A percentile compares a stretch with the other conserved stretches of the same genome.
These are phyloP conservation scores for Bocquillonia castaneifolia DNA, from an alignment of 441 rosid species.

Conservation along the genomic window DNA sequence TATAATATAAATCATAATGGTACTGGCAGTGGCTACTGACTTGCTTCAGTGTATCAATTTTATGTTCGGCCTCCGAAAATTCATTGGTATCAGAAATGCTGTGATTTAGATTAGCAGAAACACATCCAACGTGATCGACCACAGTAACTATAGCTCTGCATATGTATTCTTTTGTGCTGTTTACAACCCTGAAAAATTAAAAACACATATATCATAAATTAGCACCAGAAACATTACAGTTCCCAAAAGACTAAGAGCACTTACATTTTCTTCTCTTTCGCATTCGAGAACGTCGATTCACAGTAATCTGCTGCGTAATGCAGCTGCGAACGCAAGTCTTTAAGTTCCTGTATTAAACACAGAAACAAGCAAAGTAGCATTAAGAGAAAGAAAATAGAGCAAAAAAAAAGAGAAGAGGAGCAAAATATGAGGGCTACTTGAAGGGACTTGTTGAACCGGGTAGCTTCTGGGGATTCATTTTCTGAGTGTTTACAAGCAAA, in stretches of 20 bases:
- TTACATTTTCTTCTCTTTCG: conserved; percentile 42
- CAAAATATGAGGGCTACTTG: too few relatives aligned
- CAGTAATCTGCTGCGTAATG: conserved; percentile 64
- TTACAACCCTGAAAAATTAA: conserved; percentile 42
- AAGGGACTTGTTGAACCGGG: conserved; percentile 49
- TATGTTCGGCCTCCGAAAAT: conserved; percentile 46
- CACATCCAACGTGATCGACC: conserved; percentile 65
- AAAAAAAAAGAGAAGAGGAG: neutral
- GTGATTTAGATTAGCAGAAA: conserved; percentile 45
- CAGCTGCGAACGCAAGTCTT: conserved; percentile 59
- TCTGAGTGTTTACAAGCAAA: conserved; percentile 18
- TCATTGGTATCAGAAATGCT: conserved; percentile 29
- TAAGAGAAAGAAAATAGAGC: neutral
- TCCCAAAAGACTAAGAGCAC: conserved; percentile 13
- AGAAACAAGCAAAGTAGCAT: neutral
- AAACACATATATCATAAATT: neutral
- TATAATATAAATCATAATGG: too few relatives aligned
- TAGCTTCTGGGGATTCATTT: conserved; percentile 24
- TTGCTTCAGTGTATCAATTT: conserved; percentile 49
- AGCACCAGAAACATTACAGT: neutral
- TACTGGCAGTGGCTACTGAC: too few relatives aligned
- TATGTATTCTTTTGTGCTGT: conserved; percentile 59
- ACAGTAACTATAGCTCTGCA: conserved; percentile 54
- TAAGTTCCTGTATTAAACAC: conserved; percentile 48
- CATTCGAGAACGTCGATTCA: conserved; percentile 41